Evolutionary conservation across 768 basidiomycete species (phyloP).

Genomic region (Lactarius akahatsu): DNA sequence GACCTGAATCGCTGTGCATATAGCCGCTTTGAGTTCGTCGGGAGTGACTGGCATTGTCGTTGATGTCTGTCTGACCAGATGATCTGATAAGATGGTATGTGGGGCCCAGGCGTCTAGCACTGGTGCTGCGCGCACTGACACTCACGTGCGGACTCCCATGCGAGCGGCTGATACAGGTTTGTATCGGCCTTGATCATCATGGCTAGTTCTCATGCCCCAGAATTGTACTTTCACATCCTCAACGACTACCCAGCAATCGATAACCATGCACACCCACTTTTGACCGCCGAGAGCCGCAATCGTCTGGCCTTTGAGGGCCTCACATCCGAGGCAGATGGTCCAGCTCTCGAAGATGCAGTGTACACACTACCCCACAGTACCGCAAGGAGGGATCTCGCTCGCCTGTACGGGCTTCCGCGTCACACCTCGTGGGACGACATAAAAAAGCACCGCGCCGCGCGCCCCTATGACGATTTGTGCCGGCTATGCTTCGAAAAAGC

Average conservation of each 20-base stretch:
- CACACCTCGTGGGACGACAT: constrained; percentile 57
- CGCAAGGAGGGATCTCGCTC: constrained; percentile 54
- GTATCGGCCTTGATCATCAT: background rate
- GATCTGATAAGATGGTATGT: constrained; percentile 26
- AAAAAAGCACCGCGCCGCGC: constrained; percentile 44
- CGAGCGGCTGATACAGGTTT: background rate
- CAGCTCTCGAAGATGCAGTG: constrained; percentile 49
- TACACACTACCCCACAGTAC: constrained; percentile 60
- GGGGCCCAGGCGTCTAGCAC: background rate
- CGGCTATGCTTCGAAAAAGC: constrained; percentile 50
- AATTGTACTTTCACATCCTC: constrained; percentile 15
- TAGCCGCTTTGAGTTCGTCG: constrained; percentile 56
- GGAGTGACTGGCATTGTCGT: constrained; percentile 58
- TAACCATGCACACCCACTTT: constrained; percentile 77
- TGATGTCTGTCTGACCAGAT: background rate
- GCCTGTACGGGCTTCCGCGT: constrained; percentile 46
- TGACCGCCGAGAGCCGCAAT: constrained; percentile 46
- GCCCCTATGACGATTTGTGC: constrained; percentile 61
- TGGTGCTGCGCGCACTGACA: too few species aligned
- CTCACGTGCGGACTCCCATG: background rate
- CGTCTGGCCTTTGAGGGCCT: constrained; percentile 60
- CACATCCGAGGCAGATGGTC: constrained; percentile 62
- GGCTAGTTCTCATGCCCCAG: constrained; percentile 8
- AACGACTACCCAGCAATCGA: constrained; percentile 59
- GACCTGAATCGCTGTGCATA: constrained; percentile 63